Evolutionary conservation across 225 moss, liverwort and hornwort species (phyloP), one percentile per base, ranked within the genome.

Genomic region (Anthoceros angustus): DNA sequence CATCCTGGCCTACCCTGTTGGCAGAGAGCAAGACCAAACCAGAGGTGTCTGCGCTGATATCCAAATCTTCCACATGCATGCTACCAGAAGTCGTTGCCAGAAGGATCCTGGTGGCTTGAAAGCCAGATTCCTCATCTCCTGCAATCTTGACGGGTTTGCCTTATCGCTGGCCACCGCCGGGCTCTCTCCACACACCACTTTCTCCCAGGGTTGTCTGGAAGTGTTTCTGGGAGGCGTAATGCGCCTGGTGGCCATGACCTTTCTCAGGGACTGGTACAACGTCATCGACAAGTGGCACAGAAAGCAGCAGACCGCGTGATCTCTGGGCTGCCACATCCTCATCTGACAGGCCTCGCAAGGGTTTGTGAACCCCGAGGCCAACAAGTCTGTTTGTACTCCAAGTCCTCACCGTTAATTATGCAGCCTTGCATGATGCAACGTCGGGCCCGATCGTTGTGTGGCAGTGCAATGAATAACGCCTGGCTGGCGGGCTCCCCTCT

Each of bases 21-120:
- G 38, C 82, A 95, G 95, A 98, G 62, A 61, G 74, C 66, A 89
- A 98, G 73, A 83, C 74, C 42, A 76, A 85, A 45, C 87, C 91
- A 26, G 91, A 87, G 21, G 41, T 89, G 74, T 83, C 91, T 3
- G 70, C 40, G 46, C 78, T 74, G 73, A 68, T 92, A 45, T 78
- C 88, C 39, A 75, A 73, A 61, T 8, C 88, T 40, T 70, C 85
- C 43, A 38, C 61, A 65, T 63, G 66, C 9, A 75, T 89, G 81
- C 80, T 82, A 65, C 73, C 87, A 12, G 32, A 76, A 63, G 77
- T 68, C 41, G 95, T 88, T 21, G 95, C 87, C 63, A 86, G 74
- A 46, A 78, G 63, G 65, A 70, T 82, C 32, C 63, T 98, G 70
- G 66, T 68, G 85, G 95, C 77, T 40, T 98, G 72, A 87, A 85